A percentile compares a stretch with the other conserved stretches of the same genome.
phyloP scores from a whole-genome alignment of 441 rosid genomes.

The Dalechampia spathulata region DNA sequence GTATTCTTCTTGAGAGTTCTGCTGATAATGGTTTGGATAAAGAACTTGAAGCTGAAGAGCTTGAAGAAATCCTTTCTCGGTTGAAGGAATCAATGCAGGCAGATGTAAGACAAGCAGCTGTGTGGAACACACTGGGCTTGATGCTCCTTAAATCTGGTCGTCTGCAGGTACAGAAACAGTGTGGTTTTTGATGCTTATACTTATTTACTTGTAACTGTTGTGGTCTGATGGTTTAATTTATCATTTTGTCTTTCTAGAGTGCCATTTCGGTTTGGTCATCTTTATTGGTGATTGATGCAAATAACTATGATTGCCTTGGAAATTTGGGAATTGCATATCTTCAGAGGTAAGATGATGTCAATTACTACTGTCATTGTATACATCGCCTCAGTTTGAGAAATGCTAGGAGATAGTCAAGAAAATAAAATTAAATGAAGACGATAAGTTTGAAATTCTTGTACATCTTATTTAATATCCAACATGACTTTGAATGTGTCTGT shows the following conservation, averaged over 20 bases:
- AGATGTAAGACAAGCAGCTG: slow-evolving; percentile 66
- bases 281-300: slow-evolving; percentile 52
- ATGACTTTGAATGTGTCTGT: neutral
- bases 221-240: too few species aligned
- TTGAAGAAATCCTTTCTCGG: slow-evolving; percentile 64
- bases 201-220: slow-evolving; percentile 15
- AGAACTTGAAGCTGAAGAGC: slow-evolving; percentile 74
- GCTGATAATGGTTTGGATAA: slow-evolving; percentile 54
- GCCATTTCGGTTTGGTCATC: slow-evolving; percentile 69
- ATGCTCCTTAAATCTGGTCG: slow-evolving; percentile 85
- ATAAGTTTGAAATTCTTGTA: neutral
- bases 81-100: slow-evolving; percentile 63
- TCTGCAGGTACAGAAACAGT: slow-evolving; percentile 43
- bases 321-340: slow-evolving; percentile 87
- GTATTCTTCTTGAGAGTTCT: slow-evolving; percentile 61
- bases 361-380: neutral
- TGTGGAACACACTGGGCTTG: slow-evolving; percentile 85
- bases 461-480: neutral
- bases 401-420: neutral
- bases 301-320: slow-evolving; percentile 77
- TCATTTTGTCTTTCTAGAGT: slow-evolving; percentile 40
- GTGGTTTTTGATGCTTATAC: neutral
- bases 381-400: neutral
- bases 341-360: slow-evolving; percentile 45
- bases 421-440: neutral